Evolutionary conservation across 2,329 filamentous ascomycete genomes (phyloP).

Genomic region (Stachybotrys chartarum): DNA sequence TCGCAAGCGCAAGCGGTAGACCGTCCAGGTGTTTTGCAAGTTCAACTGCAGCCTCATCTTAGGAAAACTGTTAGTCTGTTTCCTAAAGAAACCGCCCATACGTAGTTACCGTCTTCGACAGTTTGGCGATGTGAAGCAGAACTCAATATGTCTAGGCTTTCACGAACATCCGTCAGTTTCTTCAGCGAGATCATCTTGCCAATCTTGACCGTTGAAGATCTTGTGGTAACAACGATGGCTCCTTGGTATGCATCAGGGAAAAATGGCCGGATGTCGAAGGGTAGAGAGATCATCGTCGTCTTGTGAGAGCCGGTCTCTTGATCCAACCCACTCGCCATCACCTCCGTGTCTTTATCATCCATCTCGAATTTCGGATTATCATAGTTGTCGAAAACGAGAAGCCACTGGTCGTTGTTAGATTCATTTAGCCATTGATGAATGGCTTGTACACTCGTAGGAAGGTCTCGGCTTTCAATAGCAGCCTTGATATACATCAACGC

Average conservation of each 20-base stretch:
- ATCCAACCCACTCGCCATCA: background rate
- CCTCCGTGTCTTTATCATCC: constrained; percentile 2
- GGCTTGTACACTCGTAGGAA: constrained; percentile 17
- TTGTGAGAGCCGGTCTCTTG: no score
- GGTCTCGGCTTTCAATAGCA: constrained; percentile 13
- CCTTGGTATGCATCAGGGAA: constrained; percentile 27
- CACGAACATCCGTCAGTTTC: constrained; percentile 20
- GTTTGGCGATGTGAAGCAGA: no score
- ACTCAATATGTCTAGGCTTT: constrained; percentile 22
- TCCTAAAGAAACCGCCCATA: no score
- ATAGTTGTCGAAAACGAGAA: constrained; percentile 34
- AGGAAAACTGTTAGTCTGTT: no score
- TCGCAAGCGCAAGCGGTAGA: constrained; percentile 36
- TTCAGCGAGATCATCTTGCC: constrained; percentile 21
- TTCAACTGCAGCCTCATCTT: no score
- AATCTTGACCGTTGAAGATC: constrained; percentile 21
- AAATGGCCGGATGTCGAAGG: constrained; percentile 23
- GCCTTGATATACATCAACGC: constrained; percentile 12
- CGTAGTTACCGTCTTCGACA: no score
- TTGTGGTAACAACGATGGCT: constrained; percentile 32
- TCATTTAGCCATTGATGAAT: constrained; percentile 30
- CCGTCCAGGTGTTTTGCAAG: constrained; percentile 31
- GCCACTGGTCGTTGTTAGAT: constrained; percentile 25
- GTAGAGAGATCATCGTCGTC: no score
- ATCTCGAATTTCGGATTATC: constrained; percentile 24